Evolutionary conservation across 768 basidiomycete species (phyloP).

Genomic region (Trametes elegans): DNA sequence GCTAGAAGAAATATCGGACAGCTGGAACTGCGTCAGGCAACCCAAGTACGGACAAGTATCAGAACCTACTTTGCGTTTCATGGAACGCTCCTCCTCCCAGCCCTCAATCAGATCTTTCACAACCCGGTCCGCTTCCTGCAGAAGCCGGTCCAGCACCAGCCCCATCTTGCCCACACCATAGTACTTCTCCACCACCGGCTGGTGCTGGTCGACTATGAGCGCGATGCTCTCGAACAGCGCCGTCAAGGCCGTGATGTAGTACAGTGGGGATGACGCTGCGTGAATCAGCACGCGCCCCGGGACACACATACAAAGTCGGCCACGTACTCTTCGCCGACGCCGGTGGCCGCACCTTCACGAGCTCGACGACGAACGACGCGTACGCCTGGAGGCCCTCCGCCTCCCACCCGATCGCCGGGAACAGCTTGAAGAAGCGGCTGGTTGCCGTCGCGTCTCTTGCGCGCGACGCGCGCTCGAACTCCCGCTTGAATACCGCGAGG

Average conservation of each 20-base stretch:
- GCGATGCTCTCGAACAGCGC: slow-evolving; percentile 94
- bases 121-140: slow-evolving; percentile 87
- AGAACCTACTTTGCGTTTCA: slow-evolving; percentile 68
- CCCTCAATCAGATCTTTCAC: slow-evolving; percentile 69
- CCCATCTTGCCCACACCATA: slow-evolving; percentile 90
- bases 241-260: slow-evolving; percentile 88
- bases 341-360: slow-evolving; percentile 77
- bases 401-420: slow-evolving; percentile 95
- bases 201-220: slow-evolving; percentile 95
- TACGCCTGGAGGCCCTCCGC: slow-evolving; percentile 89
- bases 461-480: slow-evolving; percentile 80
- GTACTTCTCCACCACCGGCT: slow-evolving; percentile 97
- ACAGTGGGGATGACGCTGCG: slow-evolving; percentile 86
- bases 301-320: slow-evolving; percentile 3
- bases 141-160: slow-evolving; percentile 66
- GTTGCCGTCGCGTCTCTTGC: slow-evolving; percentile 83
- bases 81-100: slow-evolving; percentile 90
- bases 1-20: slow-evolving; percentile 10
- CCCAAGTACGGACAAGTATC: not conserved
- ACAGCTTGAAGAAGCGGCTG: slow-evolving; percentile 94
- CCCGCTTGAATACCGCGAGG: slow-evolving; percentile 70
- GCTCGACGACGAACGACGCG: slow-evolving; percentile 87
- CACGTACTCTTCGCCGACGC: slow-evolving; percentile 77
- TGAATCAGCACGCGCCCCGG: slow-evolving; percentile 5
- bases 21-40: not conserved